Base-by-base conservation (phyloP, 495 filamentous ascomycete genomes). In the Penicillium malachiteum region DNA sequence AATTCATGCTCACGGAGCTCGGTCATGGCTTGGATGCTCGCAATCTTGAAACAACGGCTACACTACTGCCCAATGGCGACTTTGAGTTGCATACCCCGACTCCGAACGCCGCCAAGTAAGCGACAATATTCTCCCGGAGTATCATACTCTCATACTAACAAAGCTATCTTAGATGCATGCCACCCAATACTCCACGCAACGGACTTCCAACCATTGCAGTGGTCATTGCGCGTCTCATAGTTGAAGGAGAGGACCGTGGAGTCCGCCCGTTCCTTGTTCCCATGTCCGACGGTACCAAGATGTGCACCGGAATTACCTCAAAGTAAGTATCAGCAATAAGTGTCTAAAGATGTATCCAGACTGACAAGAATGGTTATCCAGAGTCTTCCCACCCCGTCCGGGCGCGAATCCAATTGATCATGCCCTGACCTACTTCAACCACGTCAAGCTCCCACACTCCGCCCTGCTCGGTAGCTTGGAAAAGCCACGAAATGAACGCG, bases 11-110 rank as follows among this genome's bases (percentile, higher is more conserved):
- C 0, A 76, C 68, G 2, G 72, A 76, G 54, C 41, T 74, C 16
- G 68, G 71, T 2, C 72, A 72, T 50, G 71, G 73, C 1, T 49
- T 71, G 3, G 73, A 76, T 59, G 71, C 71, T 9, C 56, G 57
- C 5, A 70, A 71, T 26, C 54, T 76, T 16, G 71, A 76, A 60
- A 76, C 73, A 13, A 73, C 67, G 8, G 73, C 70, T 18, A 73
- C 69, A 14, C 55, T 49, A 12, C 52, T 65, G 40, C 48, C 63
- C 16, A 58, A 72, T 48, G 70, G 73, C 6, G 60, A 52, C 2
- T 73, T 76, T 58, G 61, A 67, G 6, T 48, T 75, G 12, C 60
- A 75, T 45, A 66, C 66, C 0, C 70, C 71, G 13, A 56, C 33
- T 26, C 44, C 52, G 6, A 41, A 44, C 3, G 71, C 70, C 2